Evolutionary conservation across 352 stramenopile species (phyloP).

Genomic region (Hyphochytrium catenoides): DNA sequence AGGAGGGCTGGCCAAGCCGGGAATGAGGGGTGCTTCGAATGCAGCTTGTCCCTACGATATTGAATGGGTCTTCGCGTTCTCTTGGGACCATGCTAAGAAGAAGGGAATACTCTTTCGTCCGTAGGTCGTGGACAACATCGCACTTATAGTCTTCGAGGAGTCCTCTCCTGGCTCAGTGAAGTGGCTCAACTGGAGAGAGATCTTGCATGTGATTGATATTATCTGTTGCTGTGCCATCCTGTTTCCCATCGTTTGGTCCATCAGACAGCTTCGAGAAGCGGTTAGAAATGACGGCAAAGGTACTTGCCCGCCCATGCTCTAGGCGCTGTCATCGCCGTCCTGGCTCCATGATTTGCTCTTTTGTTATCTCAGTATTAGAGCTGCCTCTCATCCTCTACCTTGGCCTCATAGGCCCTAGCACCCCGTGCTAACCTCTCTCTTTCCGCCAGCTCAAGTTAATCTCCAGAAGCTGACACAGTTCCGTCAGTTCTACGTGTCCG

Average conservation of each 20-base stretch:
- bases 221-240: conserved; percentile 87
- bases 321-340: no score
- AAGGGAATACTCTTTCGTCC: no score
- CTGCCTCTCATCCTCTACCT: background rate
- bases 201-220: conserved; percentile 87
- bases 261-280: conserved; percentile 44
- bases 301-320: no score
- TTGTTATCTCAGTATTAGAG: no score
- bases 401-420: background rate
- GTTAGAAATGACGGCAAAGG: conserved; percentile 64
- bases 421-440: background rate
- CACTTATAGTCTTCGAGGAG: conserved; percentile 62
- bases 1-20: no score
- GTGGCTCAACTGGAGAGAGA: conserved; percentile 42
- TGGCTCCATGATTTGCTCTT: no score
- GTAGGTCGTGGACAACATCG: conserved; percentile 83
- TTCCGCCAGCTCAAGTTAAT: conserved; percentile 22
- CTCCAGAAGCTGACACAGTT: conserved; percentile 85
- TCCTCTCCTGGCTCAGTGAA: conserved; percentile 35
- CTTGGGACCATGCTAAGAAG: no score
- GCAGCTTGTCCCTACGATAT: no score
- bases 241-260: conserved; percentile 89
- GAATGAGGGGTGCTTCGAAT: no score
- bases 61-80: no score
- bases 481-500: conserved; percentile 83